These are phyloP conservation scores for Aspergillus fructus DNA, from an alignment of 2,329 filamentous ascomycete genomes.

Conservation along the genomic window DNA sequence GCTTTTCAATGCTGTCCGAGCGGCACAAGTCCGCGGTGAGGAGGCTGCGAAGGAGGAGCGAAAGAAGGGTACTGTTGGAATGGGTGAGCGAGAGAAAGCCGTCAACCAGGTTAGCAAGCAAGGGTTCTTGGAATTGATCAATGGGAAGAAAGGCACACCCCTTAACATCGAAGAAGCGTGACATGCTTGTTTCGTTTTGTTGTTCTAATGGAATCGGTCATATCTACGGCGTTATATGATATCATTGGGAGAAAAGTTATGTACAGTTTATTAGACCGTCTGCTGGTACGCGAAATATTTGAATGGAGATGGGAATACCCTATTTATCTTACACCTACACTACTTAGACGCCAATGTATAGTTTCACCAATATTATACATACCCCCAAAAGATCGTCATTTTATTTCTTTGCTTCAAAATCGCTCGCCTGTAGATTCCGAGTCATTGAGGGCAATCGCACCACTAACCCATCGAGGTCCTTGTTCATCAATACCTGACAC, in stretches of 20 bases:
- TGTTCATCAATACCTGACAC: slow-evolving; percentile 89
- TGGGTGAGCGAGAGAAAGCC: slow-evolving; percentile 78
- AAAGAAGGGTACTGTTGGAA: slow-evolving; percentile 73
- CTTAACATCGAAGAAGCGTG: slow-evolving; percentile 46
- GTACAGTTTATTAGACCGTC: slow-evolving; percentile 26
- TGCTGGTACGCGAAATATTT: slow-evolving; percentile 14
- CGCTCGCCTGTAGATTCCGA: slow-evolving; percentile 90
- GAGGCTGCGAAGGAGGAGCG: slow-evolving; percentile 68
- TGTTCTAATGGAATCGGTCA: slow-evolving; percentile 22
- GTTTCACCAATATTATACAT: slow-evolving; percentile 15
- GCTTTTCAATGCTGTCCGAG: slow-evolving; percentile 91
- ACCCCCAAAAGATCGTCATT: neutral
- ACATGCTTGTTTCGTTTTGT: slow-evolving; percentile 11
- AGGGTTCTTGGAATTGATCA: slow-evolving; percentile 90
- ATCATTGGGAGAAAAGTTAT: slow-evolving; percentile 26
- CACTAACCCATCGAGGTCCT: slow-evolving; percentile 80
- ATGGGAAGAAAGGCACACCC: slow-evolving; percentile 54
- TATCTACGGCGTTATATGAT: slow-evolving; percentile 33
- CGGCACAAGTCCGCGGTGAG: slow-evolving; percentile 84
- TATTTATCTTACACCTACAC: slow-evolving; percentile 13
- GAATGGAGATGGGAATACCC: slow-evolving; percentile 29
- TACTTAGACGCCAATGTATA: slow-evolving; percentile 4
- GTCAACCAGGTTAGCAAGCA: slow-evolving; percentile 96
- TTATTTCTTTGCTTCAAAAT: slow-evolving; percentile 63
- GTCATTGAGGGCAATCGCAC: slow-evolving; percentile 92